phyloP scores from a whole-genome alignment of 768 basidiomycete genomes.

The Suillus clintonianus region DNA sequence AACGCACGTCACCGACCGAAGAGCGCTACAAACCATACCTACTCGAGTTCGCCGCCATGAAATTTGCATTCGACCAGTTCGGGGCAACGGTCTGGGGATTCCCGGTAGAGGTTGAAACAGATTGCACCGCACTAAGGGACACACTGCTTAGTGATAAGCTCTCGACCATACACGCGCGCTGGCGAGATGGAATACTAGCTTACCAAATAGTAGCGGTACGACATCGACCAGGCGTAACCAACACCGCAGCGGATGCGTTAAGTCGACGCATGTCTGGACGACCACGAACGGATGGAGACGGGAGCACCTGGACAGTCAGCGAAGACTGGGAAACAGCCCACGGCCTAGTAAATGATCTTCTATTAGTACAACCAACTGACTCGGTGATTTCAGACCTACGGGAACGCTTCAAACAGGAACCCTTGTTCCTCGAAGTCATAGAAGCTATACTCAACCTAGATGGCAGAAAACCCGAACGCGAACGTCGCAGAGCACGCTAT shows the following conservation, averaged over 20 bases:
- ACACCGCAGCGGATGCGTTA: slow-evolving; percentile 30
- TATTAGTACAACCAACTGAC: slow-evolving; percentile 5
- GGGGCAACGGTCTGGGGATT: slow-evolving; percentile 26
- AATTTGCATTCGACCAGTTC: slow-evolving; percentile 25
- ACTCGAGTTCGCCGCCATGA: too few relatives aligned
- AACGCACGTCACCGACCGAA: too few relatives aligned
- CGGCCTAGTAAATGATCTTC: slow-evolving; percentile 26
- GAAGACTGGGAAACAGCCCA: slow-evolving; percentile 23
- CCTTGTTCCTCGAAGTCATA: too few relatives aligned
- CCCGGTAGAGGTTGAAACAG: slow-evolving; percentile 29
- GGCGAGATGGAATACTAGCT: slow-evolving; percentile 27
- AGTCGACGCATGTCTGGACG: slow-evolving; percentile 18
- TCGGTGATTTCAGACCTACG: too few relatives aligned
- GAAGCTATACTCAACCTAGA: too few relatives aligned
- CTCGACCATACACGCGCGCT: slow-evolving; percentile 25
- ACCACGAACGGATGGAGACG: slow-evolving; percentile 18
- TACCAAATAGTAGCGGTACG: slow-evolving; percentile 16
- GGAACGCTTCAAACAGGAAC: too few relatives aligned
- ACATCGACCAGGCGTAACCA: slow-evolving; percentile 23
- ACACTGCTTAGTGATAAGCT: slow-evolving; percentile 24
- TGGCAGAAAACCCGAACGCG: too few relatives aligned
- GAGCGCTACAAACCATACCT: too few relatives aligned
- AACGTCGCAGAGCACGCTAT: slow-evolving; percentile 15
- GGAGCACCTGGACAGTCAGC: slow-evolving; percentile 33
- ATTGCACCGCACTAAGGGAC: slow-evolving; percentile 27